Evolutionary conservation across 2,329 filamentous ascomycete genomes (phyloP).

Genomic region (Parastagonospora avenae): DNA sequence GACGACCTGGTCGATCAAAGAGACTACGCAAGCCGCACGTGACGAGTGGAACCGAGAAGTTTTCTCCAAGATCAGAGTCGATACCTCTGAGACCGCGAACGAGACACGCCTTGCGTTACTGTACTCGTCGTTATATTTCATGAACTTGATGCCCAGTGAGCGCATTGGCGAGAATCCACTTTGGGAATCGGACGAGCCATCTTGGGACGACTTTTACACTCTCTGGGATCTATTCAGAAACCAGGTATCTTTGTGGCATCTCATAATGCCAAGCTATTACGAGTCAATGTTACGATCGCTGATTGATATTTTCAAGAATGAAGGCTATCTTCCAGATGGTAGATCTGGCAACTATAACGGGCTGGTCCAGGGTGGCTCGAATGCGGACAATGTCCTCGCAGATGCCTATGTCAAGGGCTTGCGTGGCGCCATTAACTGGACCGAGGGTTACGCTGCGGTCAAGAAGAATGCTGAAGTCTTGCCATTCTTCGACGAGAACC

Average conservation of each 20-base stretch:
- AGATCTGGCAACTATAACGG: slow-evolving; percentile 63
- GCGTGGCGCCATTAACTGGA: slow-evolving; percentile 68
- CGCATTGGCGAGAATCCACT: slow-evolving; percentile 67
- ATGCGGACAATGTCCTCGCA: slow-evolving; percentile 58
- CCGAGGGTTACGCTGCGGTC: slow-evolving; percentile 71
- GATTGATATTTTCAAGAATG: slow-evolving; percentile 64
- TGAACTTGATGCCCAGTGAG: slow-evolving; percentile 45
- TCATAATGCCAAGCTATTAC: slow-evolving; percentile 69
- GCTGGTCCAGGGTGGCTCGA: slow-evolving; percentile 46
- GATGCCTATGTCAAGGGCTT: slow-evolving; percentile 73
- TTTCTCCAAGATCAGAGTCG: slow-evolving; percentile 60
- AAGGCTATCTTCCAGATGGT: slow-evolving; percentile 75
- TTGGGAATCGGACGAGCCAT: slow-evolving; percentile 70
- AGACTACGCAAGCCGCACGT: slow-evolving; percentile 48
- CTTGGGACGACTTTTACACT: slow-evolving; percentile 73
- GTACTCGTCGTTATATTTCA: slow-evolving; percentile 45
- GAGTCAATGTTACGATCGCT: slow-evolving; percentile 71
- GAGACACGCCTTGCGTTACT: slow-evolving; percentile 39
- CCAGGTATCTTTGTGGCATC: slow-evolving; percentile 53
- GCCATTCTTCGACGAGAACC: slow-evolving; percentile 43
- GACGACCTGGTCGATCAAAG: slow-evolving; percentile 49
- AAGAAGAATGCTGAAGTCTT: slow-evolving; percentile 71
- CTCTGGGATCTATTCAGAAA: slow-evolving; percentile 74
- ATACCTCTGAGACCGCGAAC: slow-evolving; percentile 33
- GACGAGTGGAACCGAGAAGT: slow-evolving; percentile 58